Evolutionary conservation across 352 stramenopile species (phyloP), one percentile per base, ranked within the genome.

Genomic region (Globisporangium echinulatum): DNA sequence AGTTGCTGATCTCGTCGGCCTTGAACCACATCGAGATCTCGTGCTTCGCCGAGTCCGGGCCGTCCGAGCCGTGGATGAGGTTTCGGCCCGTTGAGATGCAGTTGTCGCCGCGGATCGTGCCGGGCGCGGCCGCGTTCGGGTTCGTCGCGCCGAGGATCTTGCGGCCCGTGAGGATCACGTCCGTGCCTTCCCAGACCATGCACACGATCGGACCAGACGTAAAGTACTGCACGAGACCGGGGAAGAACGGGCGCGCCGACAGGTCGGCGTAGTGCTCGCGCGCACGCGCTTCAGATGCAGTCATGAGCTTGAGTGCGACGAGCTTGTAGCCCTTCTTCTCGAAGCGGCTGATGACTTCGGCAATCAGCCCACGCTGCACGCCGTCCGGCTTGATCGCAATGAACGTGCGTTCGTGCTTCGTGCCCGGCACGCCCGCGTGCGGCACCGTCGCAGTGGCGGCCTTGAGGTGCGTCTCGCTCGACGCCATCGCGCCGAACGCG

Each of bases 291-390:
- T 96, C 75, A 4, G 89, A 88, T 6, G 94, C 88, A 59, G 90
- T 97, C 61, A 98, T 90, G 75, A 98, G 86, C 82, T 98, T 98
- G 49, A 98, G 71, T 15, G 80, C 92, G 48, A 96, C 88, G 62
- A 96, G 84, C 76, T 98, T 98, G 88, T 98, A 98, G 62, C 94
- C 94, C 75, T 97, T 96, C 74, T 97, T 97, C 74, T 98, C 92
- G 67, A 98, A 98, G 63, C 94, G 85, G 58, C 62, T 85, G 73
- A 98, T 98, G 50, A 98, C 96, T 65, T 98, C 90, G 61, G 86
- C 91, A 68, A 98, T 82, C 39, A 98, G 78, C 40, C 87, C 91
- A 56, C 94, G 85, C 77, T 98, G 87, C 52, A 98, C 94, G 56
- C 89, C 94, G 69, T 98, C 92, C 7, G 94, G 92, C 82, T 98